Conservation (phyloP, 768 basidiomycete species). For the Tulasnella sp. region DNA sequence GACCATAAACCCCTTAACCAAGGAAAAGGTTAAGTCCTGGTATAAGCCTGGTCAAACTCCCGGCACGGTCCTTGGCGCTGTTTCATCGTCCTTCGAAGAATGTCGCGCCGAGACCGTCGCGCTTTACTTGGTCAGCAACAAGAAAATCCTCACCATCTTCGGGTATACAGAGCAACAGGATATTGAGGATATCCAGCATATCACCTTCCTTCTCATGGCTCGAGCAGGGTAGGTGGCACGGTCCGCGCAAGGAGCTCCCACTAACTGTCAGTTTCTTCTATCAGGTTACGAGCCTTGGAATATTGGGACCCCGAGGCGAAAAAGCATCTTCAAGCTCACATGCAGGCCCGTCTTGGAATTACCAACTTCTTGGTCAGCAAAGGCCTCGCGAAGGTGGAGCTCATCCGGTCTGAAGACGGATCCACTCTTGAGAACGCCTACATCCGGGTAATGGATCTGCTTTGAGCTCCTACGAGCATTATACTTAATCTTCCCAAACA, state of each 20-base stretch:
- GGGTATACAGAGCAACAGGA: conserved; percentile 74
- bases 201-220: conserved; percentile 86
- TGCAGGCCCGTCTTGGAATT: conserved; percentile 88
- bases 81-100: conserved; percentile 90
- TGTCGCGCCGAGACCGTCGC: conserved; percentile 90
- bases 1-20: conserved; percentile 82
- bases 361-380: conserved; percentile 74
- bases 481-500: conserved; percentile 40
- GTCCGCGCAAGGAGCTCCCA: conserved; percentile 40
- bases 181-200: conserved; percentile 75
- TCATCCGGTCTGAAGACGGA: conserved; percentile 61
- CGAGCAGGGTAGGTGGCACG: conserved; percentile 55
- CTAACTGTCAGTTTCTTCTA: not conserved
- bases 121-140: conserved; percentile 73
- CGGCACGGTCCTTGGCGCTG: conserved; percentile 79
- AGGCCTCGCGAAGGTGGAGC: conserved; percentile 70
- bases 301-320: conserved; percentile 78
- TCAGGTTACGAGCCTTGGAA: conserved; percentile 66
- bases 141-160: conserved; percentile 79
- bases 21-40: conserved; percentile 76
- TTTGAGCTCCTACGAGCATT: not conserved
- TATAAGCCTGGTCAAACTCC: conserved; percentile 87
- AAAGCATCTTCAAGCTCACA: conserved; percentile 89
- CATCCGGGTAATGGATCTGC: conserved; percentile 58
- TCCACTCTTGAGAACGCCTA: conserved; percentile 63